These are phyloP conservation scores for Ziziphus jujuba DNA, from an alignment of 306 rosid species.

Conservation along the genomic window DNA sequence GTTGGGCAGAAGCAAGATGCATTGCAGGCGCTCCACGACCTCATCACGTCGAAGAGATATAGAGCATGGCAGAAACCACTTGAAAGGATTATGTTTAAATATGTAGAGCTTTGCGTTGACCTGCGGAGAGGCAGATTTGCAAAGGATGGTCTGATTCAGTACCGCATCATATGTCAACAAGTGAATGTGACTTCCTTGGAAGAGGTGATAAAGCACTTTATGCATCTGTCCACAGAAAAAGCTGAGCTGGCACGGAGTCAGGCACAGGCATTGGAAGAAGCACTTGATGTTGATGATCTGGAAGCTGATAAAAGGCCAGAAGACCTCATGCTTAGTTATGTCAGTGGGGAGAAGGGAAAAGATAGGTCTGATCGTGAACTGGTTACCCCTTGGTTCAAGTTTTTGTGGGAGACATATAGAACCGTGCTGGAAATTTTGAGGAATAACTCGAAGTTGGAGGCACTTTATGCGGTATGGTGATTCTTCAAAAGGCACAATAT, in stretches of 20 bases:
- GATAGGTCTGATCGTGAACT: constrained; percentile 92
- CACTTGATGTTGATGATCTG: constrained; percentile 92
- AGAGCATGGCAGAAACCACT: constrained; percentile 98
- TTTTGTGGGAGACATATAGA: constrained; percentile 95
- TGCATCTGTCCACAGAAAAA: constrained; percentile 95
- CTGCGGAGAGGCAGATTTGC: constrained; percentile 91
- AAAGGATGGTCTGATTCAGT: constrained; percentile 95
- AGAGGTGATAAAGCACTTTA: constrained; percentile 96
- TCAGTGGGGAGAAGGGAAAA: constrained; percentile 96
- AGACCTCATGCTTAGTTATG: constrained; percentile 91
- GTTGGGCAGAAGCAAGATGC: constrained; percentile 99
- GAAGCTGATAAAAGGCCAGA: constrained; percentile 98
- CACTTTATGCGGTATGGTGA: constrained; percentile 75
- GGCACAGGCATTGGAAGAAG: constrained; percentile 93
- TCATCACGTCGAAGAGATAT: constrained; percentile 85
- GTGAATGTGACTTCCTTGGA: constrained; percentile 92
- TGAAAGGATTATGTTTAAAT: constrained; percentile 90
- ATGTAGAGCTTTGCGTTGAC: constrained; percentile 90
- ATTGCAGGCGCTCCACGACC: constrained; percentile 83
- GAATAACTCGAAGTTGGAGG: constrained; percentile 93
- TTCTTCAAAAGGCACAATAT: not conserved
- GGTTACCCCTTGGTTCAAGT: constrained; percentile 98
- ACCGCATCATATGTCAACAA: constrained; percentile 95
- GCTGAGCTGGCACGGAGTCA: constrained; percentile 97
- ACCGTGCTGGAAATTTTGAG: constrained; percentile 95